Percentiles rank a stretch among this genome's conserved stretches.
Conservation (phyloP, 1,284 basidiomycete genomes). For the Ganoderma lingzhi region DNA sequence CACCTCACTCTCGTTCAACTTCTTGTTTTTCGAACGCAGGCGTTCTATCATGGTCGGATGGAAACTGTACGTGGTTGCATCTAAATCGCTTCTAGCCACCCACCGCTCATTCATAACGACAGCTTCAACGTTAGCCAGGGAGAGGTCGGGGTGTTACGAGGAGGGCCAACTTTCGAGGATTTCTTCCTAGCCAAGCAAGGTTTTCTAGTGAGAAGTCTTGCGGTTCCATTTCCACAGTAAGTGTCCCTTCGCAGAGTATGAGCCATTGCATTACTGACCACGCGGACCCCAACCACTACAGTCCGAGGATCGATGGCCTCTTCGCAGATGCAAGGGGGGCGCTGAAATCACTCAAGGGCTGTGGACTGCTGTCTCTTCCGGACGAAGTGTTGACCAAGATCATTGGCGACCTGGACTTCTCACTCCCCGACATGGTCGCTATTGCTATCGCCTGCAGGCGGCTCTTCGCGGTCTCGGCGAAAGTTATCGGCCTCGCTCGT, state of each 20-base stretch:
- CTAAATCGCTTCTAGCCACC: background rate
- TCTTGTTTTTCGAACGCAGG: background rate
- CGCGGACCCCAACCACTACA: background rate
- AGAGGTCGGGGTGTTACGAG: background rate
- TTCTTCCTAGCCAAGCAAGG: constrained; percentile 13
- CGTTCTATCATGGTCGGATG: background rate
- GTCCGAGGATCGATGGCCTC: constrained; percentile 12
- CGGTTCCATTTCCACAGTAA: constrained; percentile 2
- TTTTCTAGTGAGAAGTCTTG: constrained; percentile 11
- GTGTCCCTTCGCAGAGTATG: background rate
- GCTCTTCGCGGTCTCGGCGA: background rate
- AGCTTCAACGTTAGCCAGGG: constrained; percentile 10
- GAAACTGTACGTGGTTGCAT: constrained; percentile 6
- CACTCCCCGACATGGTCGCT: constrained; percentile 1
- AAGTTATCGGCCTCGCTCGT: background rate
- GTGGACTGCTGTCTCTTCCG: constrained; percentile 18
- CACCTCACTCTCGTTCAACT: background rate
- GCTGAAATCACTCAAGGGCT: background rate
- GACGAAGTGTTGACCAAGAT: constrained; percentile 11
- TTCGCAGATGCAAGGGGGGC: background rate
- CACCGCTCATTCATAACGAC: background rate
- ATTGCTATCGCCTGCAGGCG: constrained; percentile 7
- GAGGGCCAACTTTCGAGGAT: background rate
- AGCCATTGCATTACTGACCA: background rate
- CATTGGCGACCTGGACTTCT: background rate